phyloP scores from a whole-genome alignment of 2,329 filamentous ascomycete species.

The Alternaria sp. region DNA sequence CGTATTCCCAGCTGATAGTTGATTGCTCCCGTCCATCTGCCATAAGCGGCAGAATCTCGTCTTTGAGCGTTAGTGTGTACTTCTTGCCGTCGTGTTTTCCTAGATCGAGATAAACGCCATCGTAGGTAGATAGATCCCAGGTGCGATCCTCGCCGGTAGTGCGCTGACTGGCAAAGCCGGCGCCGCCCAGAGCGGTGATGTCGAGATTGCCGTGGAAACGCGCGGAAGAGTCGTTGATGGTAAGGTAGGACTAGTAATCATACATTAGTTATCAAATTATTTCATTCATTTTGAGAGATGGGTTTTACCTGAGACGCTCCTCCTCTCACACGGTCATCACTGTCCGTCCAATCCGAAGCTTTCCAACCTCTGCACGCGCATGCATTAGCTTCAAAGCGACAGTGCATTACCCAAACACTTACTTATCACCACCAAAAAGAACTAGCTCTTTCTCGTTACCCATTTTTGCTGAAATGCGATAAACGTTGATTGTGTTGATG shows the following conservation, averaged over 20 bases:
- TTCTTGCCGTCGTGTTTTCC: constrained; percentile 65
- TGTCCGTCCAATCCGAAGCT: constrained; percentile 67
- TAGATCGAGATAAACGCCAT: constrained; percentile 66
- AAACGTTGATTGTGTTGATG: neutral
- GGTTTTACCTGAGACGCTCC: constrained; percentile 65
- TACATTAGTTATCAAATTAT: neutral
- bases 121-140: constrained; percentile 70
- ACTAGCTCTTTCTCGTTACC: constrained; percentile 22
- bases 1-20: constrained; percentile 73
- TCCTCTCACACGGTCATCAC: constrained; percentile 79
- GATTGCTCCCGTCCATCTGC: constrained; percentile 74
- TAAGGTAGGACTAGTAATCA: constrained; percentile 54
- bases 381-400: neutral
- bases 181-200: constrained; percentile 75
- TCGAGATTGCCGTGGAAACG: constrained; percentile 74
- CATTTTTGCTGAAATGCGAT: constrained; percentile 20
- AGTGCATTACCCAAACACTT: neutral
- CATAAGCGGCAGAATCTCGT: constrained; percentile 64
- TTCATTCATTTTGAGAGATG: neutral
- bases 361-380: constrained; percentile 62
- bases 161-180: constrained; percentile 81
- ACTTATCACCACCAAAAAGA: constrained; percentile 43
- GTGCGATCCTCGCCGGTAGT: constrained; percentile 63
- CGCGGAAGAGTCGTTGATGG: constrained; percentile 49
- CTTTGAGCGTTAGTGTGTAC: constrained; percentile 79